Base-by-base conservation (phyloP, 768 basidiomycete genomes). In the Rhodocollybia butyracea region DNA sequence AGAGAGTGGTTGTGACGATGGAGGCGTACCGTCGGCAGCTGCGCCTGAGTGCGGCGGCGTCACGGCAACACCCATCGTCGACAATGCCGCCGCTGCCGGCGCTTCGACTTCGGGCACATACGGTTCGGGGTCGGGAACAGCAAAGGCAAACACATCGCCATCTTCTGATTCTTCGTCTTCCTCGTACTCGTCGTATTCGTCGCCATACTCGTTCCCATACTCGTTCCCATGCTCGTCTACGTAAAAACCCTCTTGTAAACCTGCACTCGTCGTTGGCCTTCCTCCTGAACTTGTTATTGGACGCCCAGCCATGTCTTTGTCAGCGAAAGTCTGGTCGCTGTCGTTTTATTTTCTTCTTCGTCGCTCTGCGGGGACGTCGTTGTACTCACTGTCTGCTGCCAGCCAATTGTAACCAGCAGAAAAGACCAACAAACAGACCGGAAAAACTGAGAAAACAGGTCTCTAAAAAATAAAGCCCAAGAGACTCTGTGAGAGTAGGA, bases 101-200 rank as follows among this genome's bases (percentile, higher is more conserved):
- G 48, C 48, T 38, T 50, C 48, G 19, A 38, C 48, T 50, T 50
- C 48, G 17, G n/a, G n/a, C n/a, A n/a, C n/a, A n/a, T n/a, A n/a
- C n/a, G n/a, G n/a, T n/a, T n/a, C n/a, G n/a, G n/a, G n/a, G n/a
- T n/a, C n/a, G n/a, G 48, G 48, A 36, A 50, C 48, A 34, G 31
- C 48, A 22, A 50, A 50, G 3, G 48, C 48, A 22, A 50, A 50
- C 10, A 50, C 48, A 27, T 50, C 48, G 31, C 22, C 48, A 17
- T 50, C 48, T 50, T 50, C 48, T 21, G 48, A 50, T 13, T 12
- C 21, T 1, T 50, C 48, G n/a, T 50, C 48, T 13, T 50, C 48
- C 3, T 50, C 48, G 2, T 50, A 32, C 13, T 50, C 48, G 11
- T 50, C 48, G 36, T 45, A 12, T 19, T 19, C 15, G 39, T 46